These are phyloP conservation scores for Melampsora larici-populina DNA, from an alignment of 1,284 basidiomycete genomes.

Conservation along the genomic window DNA sequence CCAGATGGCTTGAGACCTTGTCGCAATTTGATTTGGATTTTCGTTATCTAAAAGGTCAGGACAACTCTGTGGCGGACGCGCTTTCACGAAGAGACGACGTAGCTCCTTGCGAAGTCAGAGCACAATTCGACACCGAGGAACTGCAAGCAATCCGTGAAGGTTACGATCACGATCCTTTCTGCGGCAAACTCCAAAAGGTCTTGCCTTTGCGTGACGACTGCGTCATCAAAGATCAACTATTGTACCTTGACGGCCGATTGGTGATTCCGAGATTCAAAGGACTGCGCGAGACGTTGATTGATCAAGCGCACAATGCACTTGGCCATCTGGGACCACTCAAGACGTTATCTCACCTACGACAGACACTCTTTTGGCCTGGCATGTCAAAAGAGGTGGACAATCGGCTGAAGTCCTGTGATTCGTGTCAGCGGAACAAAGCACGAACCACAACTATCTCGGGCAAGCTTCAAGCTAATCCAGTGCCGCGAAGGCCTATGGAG, in stretches of 20 bases:
- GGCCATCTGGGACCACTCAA: not conserved
- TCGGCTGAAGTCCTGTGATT: not conserved
- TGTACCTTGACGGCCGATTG: conserved; percentile 47
- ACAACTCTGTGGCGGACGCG: not conserved
- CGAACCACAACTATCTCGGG: not conserved
- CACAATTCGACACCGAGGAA: no score
- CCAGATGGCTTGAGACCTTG: no score
- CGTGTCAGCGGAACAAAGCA: not conserved
- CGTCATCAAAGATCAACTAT: conserved; percentile 49
- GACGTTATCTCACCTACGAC: not conserved
- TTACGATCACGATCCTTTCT: not conserved
- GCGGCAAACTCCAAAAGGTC: not conserved
- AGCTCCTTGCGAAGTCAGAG: no score
- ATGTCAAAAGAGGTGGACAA: not conserved
- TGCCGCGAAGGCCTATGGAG: not conserved
- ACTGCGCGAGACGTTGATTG: conserved; percentile 45
- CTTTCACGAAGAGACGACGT: not conserved
- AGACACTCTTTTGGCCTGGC: conserved; percentile 1
- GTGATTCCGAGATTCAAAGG: conserved; percentile 51
- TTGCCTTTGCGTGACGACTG: conserved; percentile 5
- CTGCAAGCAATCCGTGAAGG: not conserved
- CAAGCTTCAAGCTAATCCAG: not conserved
- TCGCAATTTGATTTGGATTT: not conserved
- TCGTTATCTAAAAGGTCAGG: not conserved
- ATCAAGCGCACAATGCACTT: not conserved